phyloP scores from a whole-genome alignment of 2,329 filamentous ascomycete genomes.

The Helotiales sp. region DNA sequence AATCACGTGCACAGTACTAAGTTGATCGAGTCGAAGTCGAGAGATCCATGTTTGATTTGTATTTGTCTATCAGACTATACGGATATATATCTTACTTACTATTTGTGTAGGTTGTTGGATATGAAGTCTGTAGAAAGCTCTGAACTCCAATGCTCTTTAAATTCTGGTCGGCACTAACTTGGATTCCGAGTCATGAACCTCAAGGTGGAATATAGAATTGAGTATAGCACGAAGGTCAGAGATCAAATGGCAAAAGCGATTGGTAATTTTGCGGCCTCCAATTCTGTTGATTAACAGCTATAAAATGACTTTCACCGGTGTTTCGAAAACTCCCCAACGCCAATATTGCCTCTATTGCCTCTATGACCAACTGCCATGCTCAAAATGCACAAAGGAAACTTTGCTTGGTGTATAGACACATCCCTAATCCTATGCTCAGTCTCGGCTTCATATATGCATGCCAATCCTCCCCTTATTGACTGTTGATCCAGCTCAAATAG shows the following conservation, averaged over 20 bases:
- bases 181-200: too few relatives aligned
- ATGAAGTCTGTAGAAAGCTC: too few relatives aligned
- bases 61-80: too few relatives aligned
- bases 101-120: too few relatives aligned
- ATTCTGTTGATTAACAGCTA: background rate
- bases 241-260: background rate
- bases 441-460: background rate
- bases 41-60: too few relatives aligned
- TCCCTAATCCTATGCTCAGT: background rate
- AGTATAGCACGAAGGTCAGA: too few relatives aligned
- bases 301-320: background rate
- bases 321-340: constrained; percentile 8
- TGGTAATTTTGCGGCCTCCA: background rate
- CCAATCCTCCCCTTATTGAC: background rate
- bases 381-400: background rate
- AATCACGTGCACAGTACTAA: background rate
- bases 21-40: too few relatives aligned
- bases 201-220: too few relatives aligned
- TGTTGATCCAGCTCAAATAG: constrained; percentile 37
- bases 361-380: background rate
- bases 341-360: too few relatives aligned
- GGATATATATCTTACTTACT: too few relatives aligned
- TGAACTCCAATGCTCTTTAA: too few relatives aligned
- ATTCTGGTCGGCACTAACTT: too few relatives aligned
- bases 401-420: background rate